Percentiles rank a stretch among this genome's conserved stretches.
Evolutionary conservation across 1,139 yeast species (phyloP).

Genomic region (Yamadazyma epiphylla): DNA sequence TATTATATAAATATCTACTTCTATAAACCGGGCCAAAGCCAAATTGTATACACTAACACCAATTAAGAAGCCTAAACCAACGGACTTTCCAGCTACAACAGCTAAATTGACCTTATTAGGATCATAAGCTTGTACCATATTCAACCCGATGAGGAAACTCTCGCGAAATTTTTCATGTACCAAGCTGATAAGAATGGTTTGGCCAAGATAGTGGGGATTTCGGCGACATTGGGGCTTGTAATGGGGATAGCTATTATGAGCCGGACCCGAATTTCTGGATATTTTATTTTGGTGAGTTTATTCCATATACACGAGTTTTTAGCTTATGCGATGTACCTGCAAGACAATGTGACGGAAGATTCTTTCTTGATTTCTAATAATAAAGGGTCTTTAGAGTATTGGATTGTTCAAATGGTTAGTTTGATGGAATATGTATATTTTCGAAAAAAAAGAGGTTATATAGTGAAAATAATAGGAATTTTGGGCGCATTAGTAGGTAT

Average conservation of each 20-base stretch:
- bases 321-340: slow-evolving; percentile 22
- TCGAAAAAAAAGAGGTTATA: not conserved
- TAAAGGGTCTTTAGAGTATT: slow-evolving; percentile 30
- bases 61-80: slow-evolving; percentile 25
- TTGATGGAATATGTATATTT: slow-evolving; percentile 22
- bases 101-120: slow-evolving; percentile 27
- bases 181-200: slow-evolving; percentile 18
- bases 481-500: slow-evolving; percentile 17
- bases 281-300: slow-evolving; percentile 14
- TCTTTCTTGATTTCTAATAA: slow-evolving; percentile 38
- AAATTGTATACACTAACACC: slow-evolving; percentile 12
- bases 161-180: slow-evolving; percentile 3
- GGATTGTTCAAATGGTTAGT: slow-evolving; percentile 25
- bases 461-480: slow-evolving; percentile 6
- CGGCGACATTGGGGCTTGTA: slow-evolving; percentile 19
- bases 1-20: slow-evolving; percentile 40
- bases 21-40: slow-evolving; percentile 24
- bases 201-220: slow-evolving; percentile 19
- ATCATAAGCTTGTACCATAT: no score
- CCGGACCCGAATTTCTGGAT: slow-evolving; percentile 2
- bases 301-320: slow-evolving; percentile 31
- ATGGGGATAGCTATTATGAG: slow-evolving; percentile 10
- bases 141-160: no score
- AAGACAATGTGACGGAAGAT: slow-evolving; percentile 18
- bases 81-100: slow-evolving; percentile 31